Base-by-base conservation (phyloP, 2,329 filamentous ascomycete genomes). In the Epicoccum nigrum region DNA sequence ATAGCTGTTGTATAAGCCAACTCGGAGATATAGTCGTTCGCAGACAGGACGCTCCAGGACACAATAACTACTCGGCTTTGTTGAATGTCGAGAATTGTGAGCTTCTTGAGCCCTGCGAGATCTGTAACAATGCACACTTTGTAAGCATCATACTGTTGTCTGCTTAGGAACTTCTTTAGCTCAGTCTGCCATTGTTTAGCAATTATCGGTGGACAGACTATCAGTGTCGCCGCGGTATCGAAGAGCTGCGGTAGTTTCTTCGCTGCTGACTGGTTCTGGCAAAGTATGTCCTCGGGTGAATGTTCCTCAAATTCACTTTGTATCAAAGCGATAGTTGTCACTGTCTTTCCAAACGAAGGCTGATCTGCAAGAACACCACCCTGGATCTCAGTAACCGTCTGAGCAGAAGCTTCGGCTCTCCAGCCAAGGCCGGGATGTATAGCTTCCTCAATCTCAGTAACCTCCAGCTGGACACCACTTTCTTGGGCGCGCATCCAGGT, bases 291-390 rank as follows among this genome's bases (percentile, higher is more conserved):
- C 33, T 38, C 51, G 9, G 30, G 45, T 32, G 34, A 31, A 1
- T 42, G 20, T 7, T 61, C 34, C 8, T 70, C 52, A 23, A 76
- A 75, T 35, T 80, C 76, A 4, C 72, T 67, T 28, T 82, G 75
- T 23, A 87, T 79, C 7, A 88, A 68, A 1, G 77, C 84, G 11
- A 88, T 74, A 2, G 79, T 80, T 0, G 82, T 80, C 1, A 84
- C 80, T 0, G 86, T 89, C 61, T 89, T 89, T 0, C 86, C 86
- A 62, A 86, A 88, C 0, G 83, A 85, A 27, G 87, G 84, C 35
- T 83, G 77, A 60, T 87, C 84, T 2, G 85, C 85, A 27, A 87
- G 74, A 15, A 88, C 76, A 4, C 86, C 86, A 11, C 86, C 86
- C 15, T 77, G 78, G 32, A 86, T 55, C 25, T 52, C 28, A 44